These are phyloP conservation scores for Hypocrella siamensis DNA, from an alignment of 2,329 filamentous ascomycete genomes.

Conservation along the genomic window DNA sequence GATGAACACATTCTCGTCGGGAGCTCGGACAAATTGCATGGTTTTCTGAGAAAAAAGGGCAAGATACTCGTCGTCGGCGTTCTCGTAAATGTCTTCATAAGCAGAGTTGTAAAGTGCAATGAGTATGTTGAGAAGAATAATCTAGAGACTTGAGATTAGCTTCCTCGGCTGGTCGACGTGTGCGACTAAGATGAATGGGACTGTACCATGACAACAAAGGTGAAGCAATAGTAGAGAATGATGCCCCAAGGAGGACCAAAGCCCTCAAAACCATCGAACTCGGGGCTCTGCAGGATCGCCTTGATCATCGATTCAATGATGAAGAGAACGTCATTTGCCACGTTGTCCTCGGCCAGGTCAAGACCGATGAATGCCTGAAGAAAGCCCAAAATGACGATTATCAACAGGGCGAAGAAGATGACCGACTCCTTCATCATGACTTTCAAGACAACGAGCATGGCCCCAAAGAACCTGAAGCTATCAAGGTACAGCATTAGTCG, in stretches of 20 bases:
- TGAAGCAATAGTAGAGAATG: conserved; percentile 94
- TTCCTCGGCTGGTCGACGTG: too few species aligned
- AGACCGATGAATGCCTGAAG: conserved; percentile 89
- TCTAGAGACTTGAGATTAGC: conserved; percentile 16
- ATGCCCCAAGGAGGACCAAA: conserved; percentile 90
- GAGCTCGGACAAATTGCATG: conserved; percentile 89
- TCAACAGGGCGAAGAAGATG: conserved; percentile 87
- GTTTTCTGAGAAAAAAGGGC: conserved; percentile 88
- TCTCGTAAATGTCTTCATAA: conserved; percentile 86
- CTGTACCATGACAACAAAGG: conserved; percentile 84
- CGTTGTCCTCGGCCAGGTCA: conserved; percentile 63
- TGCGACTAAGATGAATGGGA: not conserved
- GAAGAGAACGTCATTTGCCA: conserved; percentile 52
- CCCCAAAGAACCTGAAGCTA: conserved; percentile 87
- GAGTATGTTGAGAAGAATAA: conserved; percentile 79
- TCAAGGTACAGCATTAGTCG: conserved; percentile 86
- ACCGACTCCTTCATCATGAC: conserved; percentile 88
- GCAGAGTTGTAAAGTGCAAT: conserved; percentile 96
- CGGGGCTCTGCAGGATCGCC: conserved; percentile 79
- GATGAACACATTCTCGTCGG: conserved; percentile 97
- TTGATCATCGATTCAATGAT: conserved; percentile 76
- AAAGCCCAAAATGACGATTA: conserved; percentile 74
- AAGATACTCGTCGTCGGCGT: conserved; percentile 90
- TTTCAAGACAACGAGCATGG: conserved; percentile 94
- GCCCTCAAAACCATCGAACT: conserved; percentile 75